A percentile compares a stretch with the other conserved stretches of the same genome.
phyloP scores from a whole-genome alignment of 1,284 basidiomycete species.

The Sanguinoderma infundibulare region DNA sequence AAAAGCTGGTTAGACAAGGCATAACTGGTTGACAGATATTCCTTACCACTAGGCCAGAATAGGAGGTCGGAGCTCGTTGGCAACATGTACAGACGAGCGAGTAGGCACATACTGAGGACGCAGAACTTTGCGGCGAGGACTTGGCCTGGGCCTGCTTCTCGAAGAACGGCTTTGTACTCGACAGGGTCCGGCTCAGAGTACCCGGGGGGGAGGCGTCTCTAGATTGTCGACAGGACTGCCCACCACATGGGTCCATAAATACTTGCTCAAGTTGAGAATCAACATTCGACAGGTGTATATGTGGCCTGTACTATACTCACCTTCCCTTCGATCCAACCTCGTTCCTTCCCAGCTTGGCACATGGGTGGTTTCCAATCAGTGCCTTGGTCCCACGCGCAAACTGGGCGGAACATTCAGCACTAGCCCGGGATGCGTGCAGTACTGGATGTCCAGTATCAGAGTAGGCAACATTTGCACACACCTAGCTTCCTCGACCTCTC shows the following conservation, averaged over 20 bases:
- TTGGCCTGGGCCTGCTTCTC: background rate
- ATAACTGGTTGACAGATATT: background rate
- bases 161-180: background rate
- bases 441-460: too few species aligned
- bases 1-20: background rate
- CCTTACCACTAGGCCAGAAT: conserved; percentile 18
- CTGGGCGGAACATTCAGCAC: too few species aligned
- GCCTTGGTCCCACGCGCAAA: too few species aligned
- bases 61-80: conserved; percentile 11
- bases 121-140: background rate
- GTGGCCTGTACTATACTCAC: too few species aligned
- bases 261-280: background rate
- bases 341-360: too few species aligned
- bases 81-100: conserved; percentile 19
- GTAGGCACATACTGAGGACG: conserved; percentile 4
- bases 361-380: too few species aligned
- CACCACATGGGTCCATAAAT: background rate
- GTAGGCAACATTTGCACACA: too few species aligned
- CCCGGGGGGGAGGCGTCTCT: background rate
- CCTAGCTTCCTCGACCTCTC: too few species aligned
- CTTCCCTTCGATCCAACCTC: too few species aligned
- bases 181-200: background rate
- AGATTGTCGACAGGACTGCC: background rate
- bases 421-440: too few species aligned
- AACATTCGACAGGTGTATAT: too few species aligned